These are phyloP conservation scores for Cadophora luteo-olivacea DNA, from an alignment of 2,329 filamentous ascomycete species.

Conservation along the genomic window DNA sequence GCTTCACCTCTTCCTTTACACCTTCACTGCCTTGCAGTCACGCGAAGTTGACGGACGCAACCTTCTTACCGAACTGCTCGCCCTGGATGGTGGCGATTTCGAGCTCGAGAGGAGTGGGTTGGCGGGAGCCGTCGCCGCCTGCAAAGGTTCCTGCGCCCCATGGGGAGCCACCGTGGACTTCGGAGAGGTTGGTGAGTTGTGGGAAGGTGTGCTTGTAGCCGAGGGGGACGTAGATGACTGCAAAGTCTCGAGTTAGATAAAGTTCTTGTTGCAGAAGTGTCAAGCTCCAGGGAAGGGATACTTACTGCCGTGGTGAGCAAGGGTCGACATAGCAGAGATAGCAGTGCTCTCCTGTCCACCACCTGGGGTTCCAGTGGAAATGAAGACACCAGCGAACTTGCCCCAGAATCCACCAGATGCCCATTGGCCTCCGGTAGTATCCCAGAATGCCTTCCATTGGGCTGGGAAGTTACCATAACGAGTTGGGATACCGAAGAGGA, in stretches of 20 bases:
- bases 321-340: conserved; percentile 80
- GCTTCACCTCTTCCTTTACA: conserved; percentile 30
- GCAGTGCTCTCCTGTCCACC: conserved; percentile 94
- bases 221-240: conserved; percentile 88
- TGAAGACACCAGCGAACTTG: conserved; percentile 91
- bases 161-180: conserved; percentile 84
- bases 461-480: conserved; percentile 96
- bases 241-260: no score
- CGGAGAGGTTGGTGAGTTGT: conserved; percentile 71
- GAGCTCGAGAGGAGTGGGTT: conserved; percentile 78
- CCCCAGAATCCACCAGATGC: conserved; percentile 75
- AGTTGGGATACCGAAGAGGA: conserved; percentile 94
- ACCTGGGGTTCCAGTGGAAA: conserved; percentile 82
- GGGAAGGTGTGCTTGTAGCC: conserved; percentile 85
- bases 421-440: conserved; percentile 89
- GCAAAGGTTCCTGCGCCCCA: conserved; percentile 53
- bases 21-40: conserved; percentile 76
- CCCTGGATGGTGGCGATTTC: conserved; percentile 84
- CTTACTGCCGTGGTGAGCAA: conserved; percentile 81
- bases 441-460: conserved; percentile 91
- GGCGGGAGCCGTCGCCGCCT: conserved; percentile 79
- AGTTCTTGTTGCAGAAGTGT: no score
- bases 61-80: conserved; percentile 79
- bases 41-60: conserved; percentile 72
- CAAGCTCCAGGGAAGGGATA: not conserved